Base-by-base conservation (phyloP, 139 green algal genomes). In the Chlamydomonas sp. region DNA sequence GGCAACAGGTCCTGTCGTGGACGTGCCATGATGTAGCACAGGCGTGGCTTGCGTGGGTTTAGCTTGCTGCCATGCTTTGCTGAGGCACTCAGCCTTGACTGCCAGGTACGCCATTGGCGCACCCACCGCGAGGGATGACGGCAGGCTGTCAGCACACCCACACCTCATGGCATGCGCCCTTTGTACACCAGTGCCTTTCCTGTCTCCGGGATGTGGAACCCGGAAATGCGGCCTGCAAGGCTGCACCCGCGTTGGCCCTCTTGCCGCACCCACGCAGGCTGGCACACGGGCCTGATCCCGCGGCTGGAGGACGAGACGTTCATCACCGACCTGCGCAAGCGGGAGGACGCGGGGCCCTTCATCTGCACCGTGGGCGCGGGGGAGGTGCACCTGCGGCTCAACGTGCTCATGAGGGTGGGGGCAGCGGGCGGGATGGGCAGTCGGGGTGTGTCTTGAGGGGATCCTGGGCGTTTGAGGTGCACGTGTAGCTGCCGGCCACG, bases 271-370 rank as follows among this genome's bases (percentile, higher is more conserved):
- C 4, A 9, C 76, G 58, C 77, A 91, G 88, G 6, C 31, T 91
- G 88, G 83, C 62, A 79, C 71, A 91, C 83, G 17, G 83, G 83
- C 68, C 83, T 91, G 8, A 82, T 66, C 15, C 83, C 88, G 12
- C 82, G 88, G 8, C 77, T 91, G 76, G 83, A 89, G 66, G 88
- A 91, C 78, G 88, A 91, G 82, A 81, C 60, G 4, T 91, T 91
- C 80, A 79, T 91, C 77, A 77, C 64, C 17, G 83, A 89, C 83
- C 61, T 84, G 63, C 62, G 77, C 63, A 79, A 85, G 83, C 77
- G 88, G 0, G 77, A 85, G 49, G 83, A 89, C 67, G 88, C 88
- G 62, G 88, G 88, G 4, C 77, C 82, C 60, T 89, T 91, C 69
- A 78, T 91, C 60, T 89, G 77, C 83, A 86, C 88, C 12, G 77